Evolutionary conservation across 495 filamentous ascomycete genomes (phyloP), one percentile per base, ranked within the genome.

Genomic region (Pseudomonodictys pantanalensis): DNA sequence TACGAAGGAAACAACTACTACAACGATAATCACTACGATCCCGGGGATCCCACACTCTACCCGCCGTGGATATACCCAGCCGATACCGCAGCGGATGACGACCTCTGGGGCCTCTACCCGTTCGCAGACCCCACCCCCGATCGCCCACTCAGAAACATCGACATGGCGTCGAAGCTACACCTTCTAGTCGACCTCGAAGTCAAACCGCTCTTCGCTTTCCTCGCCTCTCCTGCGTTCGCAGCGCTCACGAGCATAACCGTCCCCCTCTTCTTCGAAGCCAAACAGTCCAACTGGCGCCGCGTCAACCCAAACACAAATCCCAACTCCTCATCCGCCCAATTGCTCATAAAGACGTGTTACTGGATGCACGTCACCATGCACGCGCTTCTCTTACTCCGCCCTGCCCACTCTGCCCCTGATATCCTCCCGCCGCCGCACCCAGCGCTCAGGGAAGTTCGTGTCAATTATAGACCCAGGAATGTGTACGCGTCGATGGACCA

Each of bases 401-500:
- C 26, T 2, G n/a, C 25, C 17, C 1, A 8, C 20, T n/a, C 26
- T n/a, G 38, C 17, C 43, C 25, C 43, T 17, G 2, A 15, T 22
- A 12, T 22, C 18, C 17, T 22, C 12, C 25, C 47, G 4, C 15
- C 47, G 15, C 44, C 35, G 8, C n/a, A 39, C 15, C 28, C 57
- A 3, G 49, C 38, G 26, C 43, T 62, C 0, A 22, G 45, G 11
- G 58, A 66, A 32, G 52, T 66, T 23, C 26, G 49, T 5, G 39
- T 66, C n/a, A 46, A 51, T 8, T 66, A 66, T 32, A 43, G 42
- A 29, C 48, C 64, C 12, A 48, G 28, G 46, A 38, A 62, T 30
- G 58, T 62, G 12, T 66, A 53, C 58, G 64, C 58, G 15, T 30
- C 23, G n/a, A 52, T 66, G 46, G 53, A 66, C 18, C 58, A 52